Conservation (phyloP, 2,329 filamentous ascomycete genomes). For the Zopfia rhizophila region DNA sequence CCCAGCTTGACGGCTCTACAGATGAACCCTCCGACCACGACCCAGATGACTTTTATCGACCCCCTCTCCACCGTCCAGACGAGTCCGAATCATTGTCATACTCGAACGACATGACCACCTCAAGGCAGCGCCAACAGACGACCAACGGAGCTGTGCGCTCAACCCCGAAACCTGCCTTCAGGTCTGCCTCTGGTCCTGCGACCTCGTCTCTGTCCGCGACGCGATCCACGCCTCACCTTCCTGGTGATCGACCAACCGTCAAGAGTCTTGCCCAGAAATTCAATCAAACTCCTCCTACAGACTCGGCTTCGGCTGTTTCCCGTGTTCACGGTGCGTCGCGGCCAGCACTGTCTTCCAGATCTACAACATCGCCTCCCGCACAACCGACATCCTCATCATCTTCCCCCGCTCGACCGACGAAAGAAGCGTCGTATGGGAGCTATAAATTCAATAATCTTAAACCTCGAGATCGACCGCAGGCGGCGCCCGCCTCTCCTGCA, state of each 20-base stretch:
- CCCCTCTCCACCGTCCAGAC: not conserved
- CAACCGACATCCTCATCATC: constrained; percentile 17
- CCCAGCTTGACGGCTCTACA: constrained; percentile 32
- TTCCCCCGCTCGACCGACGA: constrained; percentile 38
- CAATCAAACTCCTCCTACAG: constrained; percentile 43
- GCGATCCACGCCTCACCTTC: constrained; percentile 29
- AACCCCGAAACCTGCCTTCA: constrained; percentile 32
- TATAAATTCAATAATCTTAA: constrained; percentile 51
- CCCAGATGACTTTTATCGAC: constrained; percentile 13
- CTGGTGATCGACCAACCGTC: constrained; percentile 43
- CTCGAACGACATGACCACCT: constrained; percentile 12
- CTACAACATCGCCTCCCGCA: constrained; percentile 8
- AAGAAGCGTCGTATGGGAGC: constrained; percentile 43
- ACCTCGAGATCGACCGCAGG: constrained; percentile 47
- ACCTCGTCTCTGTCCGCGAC: constrained; percentile 33
- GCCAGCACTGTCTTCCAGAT: constrained; percentile 13
- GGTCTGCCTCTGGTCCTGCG: constrained; percentile 45
- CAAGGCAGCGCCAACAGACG: constrained; percentile 41
- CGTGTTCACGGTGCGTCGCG: constrained; percentile 22
- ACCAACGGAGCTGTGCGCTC: constrained; percentile 39
- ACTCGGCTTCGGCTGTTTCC: constrained; percentile 32
- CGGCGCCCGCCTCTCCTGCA: constrained; percentile 42
- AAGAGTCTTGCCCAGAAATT: constrained; percentile 50
- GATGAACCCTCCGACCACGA: constrained; percentile 15
- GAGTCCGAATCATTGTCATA: not conserved